Evolutionary conservation across 352 stramenopile genomes (phyloP).

Genomic region (Globisporangium irregulare): DNA sequence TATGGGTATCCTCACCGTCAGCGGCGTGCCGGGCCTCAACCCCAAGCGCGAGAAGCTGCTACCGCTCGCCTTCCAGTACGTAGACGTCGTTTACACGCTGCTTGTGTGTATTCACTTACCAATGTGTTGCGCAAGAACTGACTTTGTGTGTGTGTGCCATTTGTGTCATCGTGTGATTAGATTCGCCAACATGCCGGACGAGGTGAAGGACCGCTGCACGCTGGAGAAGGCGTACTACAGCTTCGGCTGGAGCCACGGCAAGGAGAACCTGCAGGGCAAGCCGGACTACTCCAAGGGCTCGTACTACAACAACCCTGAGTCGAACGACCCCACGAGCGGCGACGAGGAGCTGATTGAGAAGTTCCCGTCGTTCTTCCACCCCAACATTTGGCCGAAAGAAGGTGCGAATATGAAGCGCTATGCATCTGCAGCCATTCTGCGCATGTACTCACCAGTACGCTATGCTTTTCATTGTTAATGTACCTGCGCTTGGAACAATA

Average conservation of each 20-base stretch:
- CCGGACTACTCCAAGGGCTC: slow-evolving; percentile 94
- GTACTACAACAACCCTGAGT: slow-evolving; percentile 97
- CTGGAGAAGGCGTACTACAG: slow-evolving; percentile 91
- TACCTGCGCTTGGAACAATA: background rate
- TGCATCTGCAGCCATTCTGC: background rate
- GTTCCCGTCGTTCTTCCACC: slow-evolving; percentile 91
- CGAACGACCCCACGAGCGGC: slow-evolving; percentile 77
- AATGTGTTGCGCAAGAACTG: background rate
- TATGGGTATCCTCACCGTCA: slow-evolving; percentile 89
- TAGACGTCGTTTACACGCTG: slow-evolving; percentile 12
- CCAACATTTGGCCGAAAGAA: slow-evolving; percentile 91
- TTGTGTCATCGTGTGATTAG: slow-evolving; percentile 3
- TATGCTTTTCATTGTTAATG: background rate
- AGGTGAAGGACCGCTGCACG: slow-evolving; percentile 80
- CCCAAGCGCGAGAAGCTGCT: slow-evolving; percentile 74
- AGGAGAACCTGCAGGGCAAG: slow-evolving; percentile 92
- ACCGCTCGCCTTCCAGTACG: slow-evolving; percentile 74
- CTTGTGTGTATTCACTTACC: background rate
- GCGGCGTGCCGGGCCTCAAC: slow-evolving; percentile 79
- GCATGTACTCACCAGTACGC: slow-evolving; percentile 8
- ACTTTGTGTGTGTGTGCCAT: background rate
- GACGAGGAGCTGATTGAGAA: slow-evolving; percentile 73
- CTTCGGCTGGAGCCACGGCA: slow-evolving; percentile 95
- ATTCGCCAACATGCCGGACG: slow-evolving; percentile 75
- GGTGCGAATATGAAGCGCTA: slow-evolving; percentile 6